phyloP scores from a whole-genome alignment of 306 rosid species.

The Citrullus amarus region DNA sequence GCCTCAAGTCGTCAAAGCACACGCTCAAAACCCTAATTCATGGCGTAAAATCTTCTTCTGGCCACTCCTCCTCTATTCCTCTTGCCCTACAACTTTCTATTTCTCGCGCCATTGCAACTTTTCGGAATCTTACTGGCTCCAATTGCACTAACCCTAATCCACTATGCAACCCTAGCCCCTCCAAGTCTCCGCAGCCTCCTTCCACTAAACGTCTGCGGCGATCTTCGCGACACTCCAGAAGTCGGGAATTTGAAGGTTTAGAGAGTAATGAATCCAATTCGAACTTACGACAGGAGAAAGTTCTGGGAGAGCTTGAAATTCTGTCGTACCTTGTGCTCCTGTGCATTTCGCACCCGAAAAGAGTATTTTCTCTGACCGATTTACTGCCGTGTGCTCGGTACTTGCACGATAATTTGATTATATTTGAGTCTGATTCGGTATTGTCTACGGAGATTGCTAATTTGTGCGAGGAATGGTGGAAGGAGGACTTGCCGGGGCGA shows the following conservation, averaged over 20 bases:
- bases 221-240: slow-evolving; percentile 37
- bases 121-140: slow-evolving; percentile 19
- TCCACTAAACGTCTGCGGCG: slow-evolving; percentile 54
- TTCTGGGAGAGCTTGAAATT: slow-evolving; percentile 36
- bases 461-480: slow-evolving; percentile 91
- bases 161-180: slow-evolving; percentile 3
- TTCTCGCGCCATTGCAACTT: slow-evolving; percentile 30
- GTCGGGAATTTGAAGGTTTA: slow-evolving; percentile 6
- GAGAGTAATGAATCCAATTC: slow-evolving; percentile 4
- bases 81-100: slow-evolving; percentile 39
- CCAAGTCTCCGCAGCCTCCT: slow-evolving; percentile 42
- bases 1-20: slow-evolving; percentile 52
- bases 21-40: slow-evolving; percentile 63
- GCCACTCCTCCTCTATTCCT: slow-evolving; percentile 50
- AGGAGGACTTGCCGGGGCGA: slow-evolving; percentile 42
- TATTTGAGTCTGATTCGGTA: slow-evolving; percentile 46
- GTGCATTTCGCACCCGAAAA: slow-evolving; percentile 58
- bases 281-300: slow-evolving; percentile 10
- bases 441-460: slow-evolving; percentile 35
- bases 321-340: slow-evolving; percentile 29
- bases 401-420: slow-evolving; percentile 51
- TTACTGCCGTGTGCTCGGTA: slow-evolving; percentile 46
- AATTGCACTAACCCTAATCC: slow-evolving; percentile 12
- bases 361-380: slow-evolving; percentile 27
- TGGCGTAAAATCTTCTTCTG: slow-evolving; percentile 40